Conservation (phyloP, 176 grass and related monocot species). For the Carex scoparia region DNA sequence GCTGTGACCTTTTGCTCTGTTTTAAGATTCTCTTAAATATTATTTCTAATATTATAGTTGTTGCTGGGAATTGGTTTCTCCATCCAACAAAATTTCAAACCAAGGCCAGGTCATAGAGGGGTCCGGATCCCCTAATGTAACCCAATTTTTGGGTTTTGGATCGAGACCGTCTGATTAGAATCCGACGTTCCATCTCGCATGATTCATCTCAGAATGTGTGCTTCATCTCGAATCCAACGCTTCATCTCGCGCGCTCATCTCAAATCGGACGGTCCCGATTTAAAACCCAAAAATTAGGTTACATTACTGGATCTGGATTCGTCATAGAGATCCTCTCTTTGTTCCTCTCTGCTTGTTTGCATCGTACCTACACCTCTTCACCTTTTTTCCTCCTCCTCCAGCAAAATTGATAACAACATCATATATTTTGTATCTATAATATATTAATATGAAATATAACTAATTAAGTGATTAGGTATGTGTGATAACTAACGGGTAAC, state of each 20-base stretch:
- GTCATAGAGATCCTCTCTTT: not conserved
- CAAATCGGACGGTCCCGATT: too few relatives aligned
- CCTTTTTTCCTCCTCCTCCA: not conserved
- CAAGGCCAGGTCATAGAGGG: not conserved
- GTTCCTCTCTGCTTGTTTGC: slow-evolving; percentile 5
- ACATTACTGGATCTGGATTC: too few relatives aligned
- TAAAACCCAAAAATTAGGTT: too few relatives aligned
- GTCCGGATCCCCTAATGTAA: too few relatives aligned
- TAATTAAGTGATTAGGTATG: not conserved
- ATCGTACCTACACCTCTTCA: not conserved
- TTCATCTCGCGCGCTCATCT: too few relatives aligned
- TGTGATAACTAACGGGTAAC: not conserved
- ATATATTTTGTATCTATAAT: not conserved
- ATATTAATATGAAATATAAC: not conserved
- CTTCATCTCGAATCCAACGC: too few relatives aligned
- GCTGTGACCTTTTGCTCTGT: not conserved
- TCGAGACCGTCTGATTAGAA: too few relatives aligned
- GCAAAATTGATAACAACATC: not conserved
- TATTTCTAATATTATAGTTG: not conserved
- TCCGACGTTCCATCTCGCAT: too few relatives aligned
- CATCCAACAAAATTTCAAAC: not conserved
- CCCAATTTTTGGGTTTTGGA: too few relatives aligned
- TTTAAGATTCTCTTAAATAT: not conserved
- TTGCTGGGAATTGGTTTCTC: not conserved
- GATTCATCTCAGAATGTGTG: too few relatives aligned